These are phyloP conservation scores for Toxoplasma gondii DNA, from an alignment of 169 alveolate genomes.

Conservation along the genomic window DNA sequence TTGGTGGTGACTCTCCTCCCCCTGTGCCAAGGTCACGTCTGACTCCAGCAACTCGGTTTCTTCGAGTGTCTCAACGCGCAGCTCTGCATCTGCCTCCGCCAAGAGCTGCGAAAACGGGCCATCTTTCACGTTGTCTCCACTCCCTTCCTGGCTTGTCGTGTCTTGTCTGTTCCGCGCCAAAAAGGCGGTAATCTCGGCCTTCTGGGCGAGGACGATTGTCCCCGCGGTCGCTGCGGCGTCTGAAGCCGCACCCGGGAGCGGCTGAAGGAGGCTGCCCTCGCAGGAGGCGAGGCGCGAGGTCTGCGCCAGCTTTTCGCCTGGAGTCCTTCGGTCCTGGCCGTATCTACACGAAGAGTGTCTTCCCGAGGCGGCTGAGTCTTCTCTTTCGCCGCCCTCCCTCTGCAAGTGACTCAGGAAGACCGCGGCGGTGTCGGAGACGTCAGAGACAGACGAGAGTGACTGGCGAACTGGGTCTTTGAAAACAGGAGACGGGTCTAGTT, in stretches of 20 bases:
- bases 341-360: background rate
- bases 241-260: background rate
- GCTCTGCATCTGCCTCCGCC: background rate
- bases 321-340: background rate
- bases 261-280: background rate
- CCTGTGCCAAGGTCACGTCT: background rate
- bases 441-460: background rate
- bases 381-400: background rate
- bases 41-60: background rate
- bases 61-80: background rate
- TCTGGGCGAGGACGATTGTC: background rate
- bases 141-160: background rate
- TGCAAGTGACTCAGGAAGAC: conserved; percentile 11
- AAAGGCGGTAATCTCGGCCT: background rate
- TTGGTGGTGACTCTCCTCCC: background rate
- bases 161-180: background rate
- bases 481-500: background rate
- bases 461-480: background rate
- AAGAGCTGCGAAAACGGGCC: background rate
- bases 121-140: background rate
- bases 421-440: conserved; percentile 5
- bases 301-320: background rate
- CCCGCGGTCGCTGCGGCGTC: background rate
- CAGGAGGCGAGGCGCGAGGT: background rate
- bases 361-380: background rate